These are phyloP conservation scores for Salvia splendens DNA, from an alignment of 257 asterid genomes.

Conservation along the genomic window DNA sequence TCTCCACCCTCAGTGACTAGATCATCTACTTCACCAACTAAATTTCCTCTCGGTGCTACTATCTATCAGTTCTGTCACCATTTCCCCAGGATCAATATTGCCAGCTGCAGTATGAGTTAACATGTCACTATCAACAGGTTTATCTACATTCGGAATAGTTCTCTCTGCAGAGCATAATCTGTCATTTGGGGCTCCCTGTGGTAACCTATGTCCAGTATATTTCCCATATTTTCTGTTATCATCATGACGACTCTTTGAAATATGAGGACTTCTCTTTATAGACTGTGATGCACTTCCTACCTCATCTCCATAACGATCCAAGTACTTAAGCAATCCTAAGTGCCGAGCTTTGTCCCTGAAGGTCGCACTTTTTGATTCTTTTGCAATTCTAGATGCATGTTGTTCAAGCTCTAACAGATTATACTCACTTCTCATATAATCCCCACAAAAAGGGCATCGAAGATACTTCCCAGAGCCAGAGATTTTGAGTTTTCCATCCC, in stretches of 20 bases:
- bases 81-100: constrained; percentile 21
- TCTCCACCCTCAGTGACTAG: constrained; percentile 34
- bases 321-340: constrained; percentile 61
- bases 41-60: not conserved
- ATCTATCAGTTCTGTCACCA: constrained; percentile 2
- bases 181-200: not conserved
- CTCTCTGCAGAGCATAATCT: constrained; percentile 12
- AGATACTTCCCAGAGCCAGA: constrained; percentile 50
- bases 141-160: constrained; percentile 27
- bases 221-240: constrained; percentile 17
- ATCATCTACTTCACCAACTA: constrained; percentile 26
- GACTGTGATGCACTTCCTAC: constrained; percentile 28
- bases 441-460: constrained; percentile 65
- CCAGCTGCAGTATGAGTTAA: not conserved
- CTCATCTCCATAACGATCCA: constrained; percentile 50
- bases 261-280: constrained; percentile 39
- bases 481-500: constrained; percentile 50
- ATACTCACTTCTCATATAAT: constrained; percentile 51
- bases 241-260: constrained; percentile 28
- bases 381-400: constrained; percentile 69
- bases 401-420: constrained; percentile 51
- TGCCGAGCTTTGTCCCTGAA: constrained; percentile 66
- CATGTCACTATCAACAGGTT: constrained; percentile 11
- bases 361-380: constrained; percentile 66
- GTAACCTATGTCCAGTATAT: constrained; percentile 6